Evolutionary conservation across 768 basidiomycete genomes (phyloP), one percentile per base, ranked within the genome.

Genomic region (Serendipita vermifera): DNA sequence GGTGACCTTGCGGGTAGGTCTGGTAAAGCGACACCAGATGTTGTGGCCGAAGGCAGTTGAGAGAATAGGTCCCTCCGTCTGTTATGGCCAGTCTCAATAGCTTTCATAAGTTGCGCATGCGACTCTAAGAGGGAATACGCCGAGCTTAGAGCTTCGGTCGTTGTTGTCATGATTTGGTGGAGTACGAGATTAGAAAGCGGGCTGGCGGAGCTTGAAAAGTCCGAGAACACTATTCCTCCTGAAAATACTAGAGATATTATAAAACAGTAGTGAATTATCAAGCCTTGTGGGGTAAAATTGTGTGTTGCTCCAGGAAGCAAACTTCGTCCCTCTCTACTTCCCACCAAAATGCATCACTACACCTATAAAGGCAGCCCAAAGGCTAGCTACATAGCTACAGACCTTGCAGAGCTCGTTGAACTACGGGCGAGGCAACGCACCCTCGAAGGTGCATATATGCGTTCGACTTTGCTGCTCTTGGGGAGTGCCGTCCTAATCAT

Each of bases 401-500:
- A 72, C 60, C 60, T 63, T 7, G 63, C 68, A 35, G 68, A 72
- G 55, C 69, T 53, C 54, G 79, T 79, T 22, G 87, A 91, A 64
- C 68, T 91, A 15, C 76, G 88, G 13, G 88, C 88, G 0, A 75
- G 87, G 27, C 81, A 86, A 61, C 75, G 88, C 38, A 91, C 88
- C 0, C 89, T 88, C 64, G 78, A 89, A 54, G 87, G 86, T 14
- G 85, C 87, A 13, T 90, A 90, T 67, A 75, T 75, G 35, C 79
- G 87, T 26, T 84, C 81, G 0, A 87, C 87, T 0, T 72, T 91
- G 6, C 79, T 80, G 13, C 79, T 80, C 57, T 73, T 92, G 2
- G 83, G 85, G 0, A 87, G 85, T 63, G 75, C 84, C 1, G 67
- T 89, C 55, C 76, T 85, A 0, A 77, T 90, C 55, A 71, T 91